Evolutionary conservation across 305 asterid species (phyloP).

Genomic region (Coffea humblotiana): DNA sequence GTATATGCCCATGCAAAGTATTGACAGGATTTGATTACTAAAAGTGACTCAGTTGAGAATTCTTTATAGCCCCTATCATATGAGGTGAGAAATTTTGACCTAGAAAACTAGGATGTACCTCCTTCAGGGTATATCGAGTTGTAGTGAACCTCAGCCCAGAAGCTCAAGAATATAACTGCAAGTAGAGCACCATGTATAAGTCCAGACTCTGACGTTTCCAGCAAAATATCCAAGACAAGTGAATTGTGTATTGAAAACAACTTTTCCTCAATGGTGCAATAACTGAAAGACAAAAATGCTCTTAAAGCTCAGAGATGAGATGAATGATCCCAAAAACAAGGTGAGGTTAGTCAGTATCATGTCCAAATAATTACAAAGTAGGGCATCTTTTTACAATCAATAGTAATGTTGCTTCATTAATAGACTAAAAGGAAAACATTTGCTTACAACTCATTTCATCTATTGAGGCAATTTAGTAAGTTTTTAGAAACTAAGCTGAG

Average conservation of each 20-base stretch:
- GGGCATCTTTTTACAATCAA: not conserved
- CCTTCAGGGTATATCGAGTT: conserved; percentile 88
- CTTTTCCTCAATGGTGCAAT: not conserved
- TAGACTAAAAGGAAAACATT: not conserved
- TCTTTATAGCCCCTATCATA: not conserved
- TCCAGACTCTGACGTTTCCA: not conserved
- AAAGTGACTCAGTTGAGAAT: too few relatives aligned
- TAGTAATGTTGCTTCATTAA: not conserved
- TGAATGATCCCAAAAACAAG: not conserved
- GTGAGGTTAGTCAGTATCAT: not conserved
- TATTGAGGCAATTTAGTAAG: too few relatives aligned
- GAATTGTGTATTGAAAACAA: not conserved
- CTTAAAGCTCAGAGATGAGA: not conserved
- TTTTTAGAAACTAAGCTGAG: not conserved
- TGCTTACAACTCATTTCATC: not conserved
- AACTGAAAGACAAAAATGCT: not conserved
- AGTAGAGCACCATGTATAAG: not conserved
- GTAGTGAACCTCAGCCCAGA: conserved; percentile 96
- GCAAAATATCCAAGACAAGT: not conserved
- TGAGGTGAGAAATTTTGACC: conserved; percentile 10
- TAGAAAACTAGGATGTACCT: conserved; percentile 41
- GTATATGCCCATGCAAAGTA: not conserved
- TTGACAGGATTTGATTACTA: not conserved
- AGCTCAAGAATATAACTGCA: conserved; percentile 92
- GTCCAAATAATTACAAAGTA: not conserved